Evolutionary conservation across 441 rosid genomes (phyloP).

Genomic region (Daphne laureola): DNA sequence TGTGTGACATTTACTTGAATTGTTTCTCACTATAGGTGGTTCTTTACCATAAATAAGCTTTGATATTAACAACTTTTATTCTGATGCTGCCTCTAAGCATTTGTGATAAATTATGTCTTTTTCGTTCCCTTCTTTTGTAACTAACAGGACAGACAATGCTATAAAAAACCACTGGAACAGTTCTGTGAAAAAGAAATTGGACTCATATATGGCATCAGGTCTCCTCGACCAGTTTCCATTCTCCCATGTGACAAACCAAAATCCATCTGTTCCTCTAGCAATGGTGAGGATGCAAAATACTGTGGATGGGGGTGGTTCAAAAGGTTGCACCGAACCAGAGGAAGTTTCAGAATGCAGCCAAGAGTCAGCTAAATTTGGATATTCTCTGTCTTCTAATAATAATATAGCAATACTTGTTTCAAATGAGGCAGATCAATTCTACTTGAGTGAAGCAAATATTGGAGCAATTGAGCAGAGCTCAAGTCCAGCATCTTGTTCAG

Average conservation of each 20-base stretch:
- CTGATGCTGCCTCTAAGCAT: neutral
- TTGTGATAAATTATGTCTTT: no score
- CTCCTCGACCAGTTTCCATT: conserved; percentile 70
- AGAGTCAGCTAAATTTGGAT: conserved; percentile 47
- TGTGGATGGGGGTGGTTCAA: conserved; percentile 60
- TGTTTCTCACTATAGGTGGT: neutral
- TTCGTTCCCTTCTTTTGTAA: conserved; percentile 9
- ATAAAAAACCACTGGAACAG: conserved; percentile 99
- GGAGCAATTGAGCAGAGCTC: conserved; percentile 44
- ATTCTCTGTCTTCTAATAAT: conserved; percentile 64
- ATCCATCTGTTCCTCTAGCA: conserved; percentile 45
- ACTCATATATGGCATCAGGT: conserved; percentile 85
- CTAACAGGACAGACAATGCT: conserved; percentile 93
- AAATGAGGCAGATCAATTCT: conserved; percentile 38
- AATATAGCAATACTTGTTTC: conserved; percentile 41
- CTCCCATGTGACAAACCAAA: conserved; percentile 53
- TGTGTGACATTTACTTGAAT: neutral
- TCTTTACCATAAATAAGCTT: conserved; percentile 2
- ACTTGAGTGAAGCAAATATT: conserved; percentile 36
- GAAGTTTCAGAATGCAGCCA: conserved; percentile 94
- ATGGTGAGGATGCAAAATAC: conserved; percentile 58
- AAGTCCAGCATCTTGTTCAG: conserved; percentile 53
- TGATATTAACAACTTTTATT: no score
- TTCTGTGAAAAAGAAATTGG: conserved; percentile 95
- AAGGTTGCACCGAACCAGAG: conserved; percentile 51